These are phyloP conservation scores for Coniella lustricola DNA, from an alignment of 2,329 filamentous ascomycete genomes.

Conservation along the genomic window DNA sequence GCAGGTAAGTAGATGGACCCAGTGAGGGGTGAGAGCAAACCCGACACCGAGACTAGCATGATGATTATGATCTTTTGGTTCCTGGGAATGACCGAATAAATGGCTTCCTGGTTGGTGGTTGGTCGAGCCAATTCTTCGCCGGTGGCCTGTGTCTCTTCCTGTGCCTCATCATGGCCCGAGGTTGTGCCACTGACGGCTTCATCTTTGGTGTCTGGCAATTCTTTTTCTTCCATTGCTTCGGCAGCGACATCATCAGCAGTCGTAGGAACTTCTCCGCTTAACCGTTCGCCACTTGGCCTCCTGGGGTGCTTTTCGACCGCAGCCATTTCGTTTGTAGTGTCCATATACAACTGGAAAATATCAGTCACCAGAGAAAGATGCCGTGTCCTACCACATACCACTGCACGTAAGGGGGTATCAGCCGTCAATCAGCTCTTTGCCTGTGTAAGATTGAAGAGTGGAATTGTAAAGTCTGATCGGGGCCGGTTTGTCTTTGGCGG, in stretches of 20 bases:
- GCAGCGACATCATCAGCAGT: slow-evolving; percentile 3
- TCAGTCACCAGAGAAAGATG: too few relatives aligned
- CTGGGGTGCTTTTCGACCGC: too few relatives aligned
- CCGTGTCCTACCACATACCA: too few relatives aligned
- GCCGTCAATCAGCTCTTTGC: not conserved
- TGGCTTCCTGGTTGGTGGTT: not conserved
- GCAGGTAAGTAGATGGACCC: slow-evolving; percentile 32
- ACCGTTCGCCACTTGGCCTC: not conserved
- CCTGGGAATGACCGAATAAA: slow-evolving; percentile 7
- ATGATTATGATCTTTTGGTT: slow-evolving; percentile 3
- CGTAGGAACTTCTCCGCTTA: not conserved
- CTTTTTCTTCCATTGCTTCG: not conserved
- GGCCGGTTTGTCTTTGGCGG: not conserved
- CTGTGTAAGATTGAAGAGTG: not conserved
- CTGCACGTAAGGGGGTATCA: too few relatives aligned
- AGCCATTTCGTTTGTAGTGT: too few relatives aligned
- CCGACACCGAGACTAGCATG: not conserved
- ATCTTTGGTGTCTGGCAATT: not conserved
- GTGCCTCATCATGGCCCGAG: not conserved
- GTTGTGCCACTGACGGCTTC: not conserved
- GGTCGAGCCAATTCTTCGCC: not conserved
- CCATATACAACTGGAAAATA: too few relatives aligned
- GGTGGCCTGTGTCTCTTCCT: not conserved
- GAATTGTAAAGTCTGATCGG: not conserved
- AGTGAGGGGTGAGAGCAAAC: slow-evolving; percentile 3